phyloP scores from a whole-genome alignment of 495 filamentous ascomycete genomes.

The Penicillium silybi region DNA sequence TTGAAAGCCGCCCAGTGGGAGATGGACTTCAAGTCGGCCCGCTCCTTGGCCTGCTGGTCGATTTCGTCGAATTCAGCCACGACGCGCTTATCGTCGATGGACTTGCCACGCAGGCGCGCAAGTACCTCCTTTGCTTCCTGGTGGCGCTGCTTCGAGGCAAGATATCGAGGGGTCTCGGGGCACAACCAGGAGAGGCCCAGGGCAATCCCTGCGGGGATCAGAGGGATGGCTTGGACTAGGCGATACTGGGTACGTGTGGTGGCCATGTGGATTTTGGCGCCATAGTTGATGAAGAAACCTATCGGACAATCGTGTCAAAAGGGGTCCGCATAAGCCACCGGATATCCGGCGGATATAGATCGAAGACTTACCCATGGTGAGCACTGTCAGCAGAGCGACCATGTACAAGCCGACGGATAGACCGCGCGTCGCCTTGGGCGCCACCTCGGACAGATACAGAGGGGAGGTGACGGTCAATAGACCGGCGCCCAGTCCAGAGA shows the following conservation, averaged over 20 bases:
- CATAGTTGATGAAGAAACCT: conserved; percentile 51
- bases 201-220: conserved; percentile 39
- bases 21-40: conserved; percentile 25
- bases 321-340: background rate
- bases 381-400: conserved; percentile 41
- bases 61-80: conserved; percentile 37
- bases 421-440: conserved; percentile 45
- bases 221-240: conserved; percentile 40
- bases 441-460: conserved; percentile 51
- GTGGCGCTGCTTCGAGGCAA: conserved; percentile 33
- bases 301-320: conserved; percentile 1
- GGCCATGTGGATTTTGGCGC: conserved; percentile 37
- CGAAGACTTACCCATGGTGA: conserved; percentile 37
- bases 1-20: conserved; percentile 41
- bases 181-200: conserved; percentile 33
- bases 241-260: conserved; percentile 39
- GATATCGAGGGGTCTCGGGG: conserved; percentile 43
- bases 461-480: conserved; percentile 47
- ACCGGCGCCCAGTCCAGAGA: conserved; percentile 45
- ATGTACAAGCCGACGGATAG: conserved; percentile 47
- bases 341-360: too few relatives aligned
- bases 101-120: conserved; percentile 37
- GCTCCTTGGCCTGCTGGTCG: conserved; percentile 27
- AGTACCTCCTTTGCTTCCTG: conserved; percentile 32
- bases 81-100: conserved; percentile 26